Conservation (phyloP, 108 stramenopile genomes). For the Seminavis robusta region DNA sequence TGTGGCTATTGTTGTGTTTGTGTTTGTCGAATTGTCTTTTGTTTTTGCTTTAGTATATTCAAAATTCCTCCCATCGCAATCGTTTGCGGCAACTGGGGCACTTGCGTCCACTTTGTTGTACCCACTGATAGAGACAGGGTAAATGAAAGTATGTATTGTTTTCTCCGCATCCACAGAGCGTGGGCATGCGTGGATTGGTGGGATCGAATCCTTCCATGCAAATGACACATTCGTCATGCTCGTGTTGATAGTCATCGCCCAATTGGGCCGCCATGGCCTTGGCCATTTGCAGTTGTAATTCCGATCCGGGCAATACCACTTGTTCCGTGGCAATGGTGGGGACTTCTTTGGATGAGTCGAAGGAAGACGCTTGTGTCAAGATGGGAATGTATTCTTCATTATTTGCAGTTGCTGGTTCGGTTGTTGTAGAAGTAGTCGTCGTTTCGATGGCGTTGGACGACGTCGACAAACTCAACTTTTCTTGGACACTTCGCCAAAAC, state of each 20-base stretch:
- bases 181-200: conserved; percentile 43
- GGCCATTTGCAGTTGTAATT: conserved; percentile 35
- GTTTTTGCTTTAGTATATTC: too few relatives aligned
- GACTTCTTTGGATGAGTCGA: conserved; percentile 10
- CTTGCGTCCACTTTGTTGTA: conserved; percentile 20
- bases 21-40: too few relatives aligned
- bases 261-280: conserved; percentile 16
- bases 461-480: too few relatives aligned
- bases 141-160: conserved; percentile 50
- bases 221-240: conserved; percentile 45
- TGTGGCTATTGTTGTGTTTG: too few relatives aligned
- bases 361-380: too few relatives aligned
- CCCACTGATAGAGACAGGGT: conserved; percentile 48
- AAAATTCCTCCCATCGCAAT: conserved; percentile 40
- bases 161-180: conserved; percentile 39
- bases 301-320: conserved; percentile 35
- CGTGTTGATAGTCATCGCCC: conserved; percentile 4
- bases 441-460: too few relatives aligned
- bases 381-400: too few relatives aligned
- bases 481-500: too few relatives aligned
- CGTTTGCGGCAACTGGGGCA: conserved; percentile 35
- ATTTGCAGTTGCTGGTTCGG: too few relatives aligned
- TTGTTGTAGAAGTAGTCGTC: too few relatives aligned
- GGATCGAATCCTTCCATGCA: conserved; percentile 38
- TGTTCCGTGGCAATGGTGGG: conserved; percentile 25